Base-by-base conservation (phyloP, 176 grass and related monocot genomes). In the Thinopyrum elongatum region DNA sequence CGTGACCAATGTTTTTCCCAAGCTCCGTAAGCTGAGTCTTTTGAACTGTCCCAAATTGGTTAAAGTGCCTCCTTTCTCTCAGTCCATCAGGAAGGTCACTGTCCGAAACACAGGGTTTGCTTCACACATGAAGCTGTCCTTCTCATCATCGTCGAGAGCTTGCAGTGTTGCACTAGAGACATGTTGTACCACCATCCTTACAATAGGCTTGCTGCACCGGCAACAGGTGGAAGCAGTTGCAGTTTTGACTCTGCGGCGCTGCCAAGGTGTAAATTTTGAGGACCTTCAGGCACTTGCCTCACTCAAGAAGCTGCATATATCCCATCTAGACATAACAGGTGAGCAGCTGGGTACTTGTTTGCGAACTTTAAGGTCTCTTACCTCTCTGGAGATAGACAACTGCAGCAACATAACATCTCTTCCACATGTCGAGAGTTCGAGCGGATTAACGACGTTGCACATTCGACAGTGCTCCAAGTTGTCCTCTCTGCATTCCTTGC, bases 401-500 rank as follows among this genome's bases (percentile, higher is more conserved):
- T 89, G 87, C 63, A 75, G 9, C 80, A 81, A 66, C 38, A 71
- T 92, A 36, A 87, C 84, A 57, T 80, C 63, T 71, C 84, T 92
- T 87, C 91, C 87, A 65, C 33, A 80, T 53, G 74, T 79, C 26
- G 74, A 92, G 70, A 79, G 17, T 28, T 9, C 70, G 19, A 69
- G 53, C 7, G 8, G 38, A 80, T 76, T 83, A 59, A 88, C 67
- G 57, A 88, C 77, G 39, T 8, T 94, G 42, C 79, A 42, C n/a
- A 83, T 94, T 77, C 88, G 74, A 55, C 82, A 78, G 19, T 94
- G 92, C 65, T 30, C 80, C 25, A n/a, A 75, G 28, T 74, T 91
- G 63, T 82, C 33, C 61, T 88, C 65, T 19, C 82, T 93, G 2
- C 78, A 42, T 41, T 84, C 69, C 2, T 53, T 94, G 70, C 44